These are phyloP conservation scores for Asterophora parasitica DNA, from an alignment of 768 basidiomycete species.

Conservation along the genomic window DNA sequence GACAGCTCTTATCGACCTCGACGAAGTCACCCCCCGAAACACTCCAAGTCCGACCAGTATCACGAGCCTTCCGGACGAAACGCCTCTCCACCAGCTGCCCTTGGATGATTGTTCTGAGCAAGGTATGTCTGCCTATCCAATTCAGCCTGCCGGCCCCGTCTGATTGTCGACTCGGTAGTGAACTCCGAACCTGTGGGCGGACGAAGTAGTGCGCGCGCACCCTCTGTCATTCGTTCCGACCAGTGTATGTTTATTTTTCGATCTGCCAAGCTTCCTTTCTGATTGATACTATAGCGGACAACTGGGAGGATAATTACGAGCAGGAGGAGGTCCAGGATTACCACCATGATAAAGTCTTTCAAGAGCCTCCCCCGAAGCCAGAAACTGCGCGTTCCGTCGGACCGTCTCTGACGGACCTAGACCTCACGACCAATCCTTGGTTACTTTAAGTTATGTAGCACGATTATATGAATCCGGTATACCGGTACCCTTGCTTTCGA, in stretches of 20 bases:
- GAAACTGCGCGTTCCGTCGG: background rate
- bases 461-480: no score
- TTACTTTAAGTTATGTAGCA: no score
- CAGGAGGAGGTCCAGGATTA: slow-evolving; percentile 10
- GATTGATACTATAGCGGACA: background rate
- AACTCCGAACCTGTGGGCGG: background rate
- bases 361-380: background rate
- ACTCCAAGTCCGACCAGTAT: no score
- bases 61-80: no score
- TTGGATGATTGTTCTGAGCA: no score
- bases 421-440: background rate
- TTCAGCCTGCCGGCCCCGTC: no score
- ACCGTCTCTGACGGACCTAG: background rate
- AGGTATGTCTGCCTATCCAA: no score
- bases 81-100: no score
- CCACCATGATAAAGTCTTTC: background rate
- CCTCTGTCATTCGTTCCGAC: background rate
- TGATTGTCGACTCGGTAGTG: no score
- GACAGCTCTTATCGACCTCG: no score
- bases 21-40: no score
- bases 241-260: background rate
- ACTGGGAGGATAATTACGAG: slow-evolving; percentile 25
- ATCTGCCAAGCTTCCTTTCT: background rate
- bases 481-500: no score
- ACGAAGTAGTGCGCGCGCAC: background rate